Evolutionary conservation across 257 asterid genomes (phyloP).

Genomic region (Ophiorrhiza pumila): DNA sequence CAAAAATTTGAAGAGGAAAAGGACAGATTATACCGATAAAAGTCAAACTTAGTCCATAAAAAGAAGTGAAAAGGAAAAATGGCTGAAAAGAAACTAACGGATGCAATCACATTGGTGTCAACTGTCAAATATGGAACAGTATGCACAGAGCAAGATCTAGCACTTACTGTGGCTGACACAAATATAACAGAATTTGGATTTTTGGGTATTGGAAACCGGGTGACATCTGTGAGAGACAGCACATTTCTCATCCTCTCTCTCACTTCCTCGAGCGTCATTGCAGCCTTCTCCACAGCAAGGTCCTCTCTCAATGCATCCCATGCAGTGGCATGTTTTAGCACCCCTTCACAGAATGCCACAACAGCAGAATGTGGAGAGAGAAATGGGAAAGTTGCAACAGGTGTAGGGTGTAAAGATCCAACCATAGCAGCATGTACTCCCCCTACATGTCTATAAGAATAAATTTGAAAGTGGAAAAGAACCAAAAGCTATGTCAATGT

Average conservation of each 20-base stretch:
- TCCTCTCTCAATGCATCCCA: slow-evolving; percentile 95
- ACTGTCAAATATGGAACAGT: background rate
- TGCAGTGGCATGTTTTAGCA: slow-evolving; percentile 86
- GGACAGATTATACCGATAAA: background rate
- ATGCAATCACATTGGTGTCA: background rate
- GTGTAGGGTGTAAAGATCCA: slow-evolving; percentile 89
- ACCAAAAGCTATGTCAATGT: background rate
- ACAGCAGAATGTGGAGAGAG: slow-evolving; percentile 96
- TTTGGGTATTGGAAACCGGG: slow-evolving; percentile 89
- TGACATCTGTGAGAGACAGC: slow-evolving; percentile 88
- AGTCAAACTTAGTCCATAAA: background rate
- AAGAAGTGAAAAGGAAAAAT: background rate
- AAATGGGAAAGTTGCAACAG: slow-evolving; percentile 89
- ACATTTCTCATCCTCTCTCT: slow-evolving; percentile 84
- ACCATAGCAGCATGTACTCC: slow-evolving; percentile 99
- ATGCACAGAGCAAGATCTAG: background rate
- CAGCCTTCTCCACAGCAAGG: slow-evolving; percentile 45
- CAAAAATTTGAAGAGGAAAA: background rate
- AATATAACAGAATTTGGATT: slow-evolving; percentile 76
- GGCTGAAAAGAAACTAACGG: background rate
- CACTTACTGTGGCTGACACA: slow-evolving; percentile 91
- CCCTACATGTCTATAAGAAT: slow-evolving; percentile 43
- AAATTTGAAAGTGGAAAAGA: slow-evolving; percentile 6
- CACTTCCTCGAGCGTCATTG: slow-evolving; percentile 72
- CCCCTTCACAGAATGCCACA: slow-evolving; percentile 96